Conservation (phyloP, 768 basidiomycete genomes). For the Dictyophora rubrovolvata region DNA sequence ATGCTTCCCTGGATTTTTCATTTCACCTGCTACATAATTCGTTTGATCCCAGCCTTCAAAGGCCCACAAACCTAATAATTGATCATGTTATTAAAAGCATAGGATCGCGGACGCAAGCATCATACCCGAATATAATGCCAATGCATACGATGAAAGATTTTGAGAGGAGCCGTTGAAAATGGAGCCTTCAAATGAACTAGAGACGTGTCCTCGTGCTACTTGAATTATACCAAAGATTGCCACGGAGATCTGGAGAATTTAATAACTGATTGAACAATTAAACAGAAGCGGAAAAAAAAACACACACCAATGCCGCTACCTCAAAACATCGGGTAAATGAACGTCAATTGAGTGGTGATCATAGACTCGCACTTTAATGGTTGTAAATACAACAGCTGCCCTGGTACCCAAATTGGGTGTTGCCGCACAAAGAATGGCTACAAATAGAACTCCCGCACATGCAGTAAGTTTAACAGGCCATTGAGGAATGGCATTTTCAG, state of each 20-base stretch:
- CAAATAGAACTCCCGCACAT: conserved; percentile 53
- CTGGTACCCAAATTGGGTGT: conserved; percentile 70
- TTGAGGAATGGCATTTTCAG: conserved; percentile 71
- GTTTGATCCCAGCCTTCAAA: conserved; percentile 95
- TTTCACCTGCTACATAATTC: conserved; percentile 87
- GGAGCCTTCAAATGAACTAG: conserved; percentile 55
- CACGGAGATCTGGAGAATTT: conserved; percentile 33
- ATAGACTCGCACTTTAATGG: conserved; percentile 58
- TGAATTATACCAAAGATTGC: conserved; percentile 72
- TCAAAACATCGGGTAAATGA: conserved; percentile 19
- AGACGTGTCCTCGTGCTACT: conserved; percentile 58
- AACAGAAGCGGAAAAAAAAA: not conserved
- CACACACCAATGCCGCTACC: conserved; percentile 59
- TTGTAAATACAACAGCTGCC: conserved; percentile 79
- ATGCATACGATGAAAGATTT: conserved; percentile 76
- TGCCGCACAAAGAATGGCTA: conserved; percentile 70
- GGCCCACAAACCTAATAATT: conserved; percentile 53
- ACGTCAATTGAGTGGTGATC: conserved; percentile 1
- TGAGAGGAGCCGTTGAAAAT: conserved; percentile 64
- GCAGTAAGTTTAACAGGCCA: conserved; percentile 91
- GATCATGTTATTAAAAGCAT: not conserved
- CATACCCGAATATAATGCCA: conserved; percentile 87
- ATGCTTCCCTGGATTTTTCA: conserved; percentile 71
- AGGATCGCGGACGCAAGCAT: not conserved
- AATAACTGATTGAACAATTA: not conserved